These are phyloP conservation scores for Ceratocystis cacaofunesta DNA, from an alignment of 2,329 filamentous ascomycete species.

Conservation along the genomic window DNA sequence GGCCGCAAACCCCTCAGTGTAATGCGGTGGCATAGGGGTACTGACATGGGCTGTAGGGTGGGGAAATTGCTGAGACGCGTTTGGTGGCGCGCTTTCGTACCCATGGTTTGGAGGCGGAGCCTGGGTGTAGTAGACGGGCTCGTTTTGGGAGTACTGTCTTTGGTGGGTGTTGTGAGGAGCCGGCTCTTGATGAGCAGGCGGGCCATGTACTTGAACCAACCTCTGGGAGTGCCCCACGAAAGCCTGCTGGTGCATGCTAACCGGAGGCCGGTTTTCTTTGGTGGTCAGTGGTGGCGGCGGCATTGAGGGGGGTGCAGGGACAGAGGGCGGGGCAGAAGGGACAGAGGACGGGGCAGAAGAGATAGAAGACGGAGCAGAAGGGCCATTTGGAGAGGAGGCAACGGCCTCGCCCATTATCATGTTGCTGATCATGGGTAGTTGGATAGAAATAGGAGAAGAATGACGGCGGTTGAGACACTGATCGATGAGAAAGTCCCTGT, in stretches of 20 bases:
- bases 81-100: background rate
- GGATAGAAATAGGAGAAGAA: conserved; percentile 1
- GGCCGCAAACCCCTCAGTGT: background rate
- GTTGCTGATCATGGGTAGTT: conserved; percentile 4
- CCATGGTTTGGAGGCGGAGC: background rate
- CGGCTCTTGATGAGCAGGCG: background rate
- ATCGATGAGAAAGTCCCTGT: conserved; percentile 11
- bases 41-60: background rate
- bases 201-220: background rate
- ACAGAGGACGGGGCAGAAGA: background rate
- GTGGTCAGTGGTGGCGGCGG: background rate
- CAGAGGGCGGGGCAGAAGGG: no score
- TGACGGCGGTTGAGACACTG: conserved; percentile 8
- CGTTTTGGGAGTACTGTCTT: background rate
- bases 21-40: background rate
- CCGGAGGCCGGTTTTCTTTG: background rate
- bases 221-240: background rate
- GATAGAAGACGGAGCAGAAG: background rate
- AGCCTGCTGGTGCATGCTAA: background rate
- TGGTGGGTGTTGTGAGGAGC: background rate
- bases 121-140: background rate
- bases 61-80: background rate
- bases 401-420: background rate
- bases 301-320: background rate
- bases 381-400: background rate